Evolutionary conservation across 441 rosid genomes (phyloP).

Genomic region (Erodium chrysanthum): DNA sequence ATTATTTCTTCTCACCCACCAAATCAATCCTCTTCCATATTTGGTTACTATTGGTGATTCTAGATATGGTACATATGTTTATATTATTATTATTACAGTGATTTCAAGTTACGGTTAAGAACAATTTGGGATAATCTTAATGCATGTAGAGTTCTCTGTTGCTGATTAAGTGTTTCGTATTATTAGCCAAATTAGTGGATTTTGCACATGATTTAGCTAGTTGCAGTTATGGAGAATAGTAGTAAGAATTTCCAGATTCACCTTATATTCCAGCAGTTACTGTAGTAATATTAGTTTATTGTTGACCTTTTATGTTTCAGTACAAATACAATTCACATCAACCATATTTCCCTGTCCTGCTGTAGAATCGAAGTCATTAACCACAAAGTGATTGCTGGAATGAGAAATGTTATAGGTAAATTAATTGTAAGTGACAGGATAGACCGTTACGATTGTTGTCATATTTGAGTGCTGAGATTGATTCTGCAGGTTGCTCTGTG

Average conservation of each 20-base stretch:
- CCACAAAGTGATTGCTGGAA: background rate
- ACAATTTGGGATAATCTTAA: background rate
- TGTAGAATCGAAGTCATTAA: background rate
- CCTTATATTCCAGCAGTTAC: background rate
- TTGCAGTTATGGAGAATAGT: background rate
- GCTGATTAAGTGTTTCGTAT: background rate
- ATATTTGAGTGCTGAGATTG: background rate
- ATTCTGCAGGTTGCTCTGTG: background rate
- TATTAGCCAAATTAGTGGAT: background rate
- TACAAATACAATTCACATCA: background rate
- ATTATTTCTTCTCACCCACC: constrained; percentile 16
- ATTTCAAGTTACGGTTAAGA: background rate
- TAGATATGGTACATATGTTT: background rate
- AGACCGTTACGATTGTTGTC: background rate
- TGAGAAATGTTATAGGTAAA: background rate
- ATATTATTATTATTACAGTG: background rate
- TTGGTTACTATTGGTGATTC: background rate
- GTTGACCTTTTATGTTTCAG: background rate
- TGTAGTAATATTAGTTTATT: background rate
- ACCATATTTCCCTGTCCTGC: background rate
- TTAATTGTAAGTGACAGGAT: background rate
- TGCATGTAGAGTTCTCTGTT: background rate
- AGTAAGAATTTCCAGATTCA: background rate
- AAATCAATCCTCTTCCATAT: constrained; percentile 7
- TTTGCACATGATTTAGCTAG: background rate